Evolutionary conservation across 805 yeast genomes (phyloP), one percentile per base, ranked within the genome.

Genomic region (Pichia nanzhaoensis): DNA sequence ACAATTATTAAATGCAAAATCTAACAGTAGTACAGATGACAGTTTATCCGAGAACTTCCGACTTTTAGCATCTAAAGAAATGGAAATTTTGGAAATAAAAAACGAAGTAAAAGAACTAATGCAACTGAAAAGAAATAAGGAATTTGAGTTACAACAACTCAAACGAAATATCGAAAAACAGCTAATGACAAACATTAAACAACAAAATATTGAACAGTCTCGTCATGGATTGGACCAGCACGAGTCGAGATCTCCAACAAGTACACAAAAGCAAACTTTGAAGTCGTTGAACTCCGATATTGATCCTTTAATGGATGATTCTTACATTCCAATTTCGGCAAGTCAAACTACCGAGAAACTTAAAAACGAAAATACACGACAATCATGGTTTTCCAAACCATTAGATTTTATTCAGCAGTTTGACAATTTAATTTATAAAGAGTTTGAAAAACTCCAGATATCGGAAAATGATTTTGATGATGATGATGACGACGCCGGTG

Each of bases 21-120:
- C 4, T n/a, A 5, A 12, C 5, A 18, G 14, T 39, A 28, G 18
- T 9, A 6, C 18, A 16, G 78, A 71, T 13, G 44, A 39, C 32
- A 37, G 19, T 34, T 65, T 81, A 5, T 78, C 77, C 46, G 76
- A 73, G 4, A 74, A 80, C 40, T 61, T 83, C 40, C 70, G 86
- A 49, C 64, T 71, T 8, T 63, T 84, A 37, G 91, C 91, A 0
- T 65, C 77, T 34, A 83, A 81, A 55, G 93, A 84, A 57, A 75
- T 80, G 75, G 75, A 74, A 21, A 66, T 83, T 24, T 72, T 83
- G 41, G 89, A 83, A 52, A 61, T 82, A 36, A 81, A 78, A 50
- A 80, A 77, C 51, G 65, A 68, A 39, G 70, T 81, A 21, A 72
- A 71, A 36, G 71, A 66, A 19, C 47, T 82, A 54, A 58, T 55